Evolutionary conservation across 2,329 filamentous ascomycete genomes (phyloP).

Genomic region (Chalaropsis thielavioides): DNA sequence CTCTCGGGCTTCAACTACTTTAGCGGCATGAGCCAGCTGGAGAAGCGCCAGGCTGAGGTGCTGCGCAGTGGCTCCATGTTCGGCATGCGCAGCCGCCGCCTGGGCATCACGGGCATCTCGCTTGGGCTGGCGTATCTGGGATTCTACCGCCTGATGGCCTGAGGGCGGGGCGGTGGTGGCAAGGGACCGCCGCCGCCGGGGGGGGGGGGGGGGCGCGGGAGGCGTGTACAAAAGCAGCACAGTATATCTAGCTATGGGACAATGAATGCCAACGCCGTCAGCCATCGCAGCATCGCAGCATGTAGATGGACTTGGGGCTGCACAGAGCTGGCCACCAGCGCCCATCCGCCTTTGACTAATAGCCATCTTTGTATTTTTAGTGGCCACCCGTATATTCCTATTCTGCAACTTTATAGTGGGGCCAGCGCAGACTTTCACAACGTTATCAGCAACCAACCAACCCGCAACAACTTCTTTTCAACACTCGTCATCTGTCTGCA

Average conservation of each 20-base stretch:
- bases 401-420: background rate
- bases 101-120: slow-evolving; percentile 54
- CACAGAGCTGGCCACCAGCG: no score
- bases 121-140: slow-evolving; percentile 54
- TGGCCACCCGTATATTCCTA: background rate
- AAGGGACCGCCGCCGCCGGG: no score
- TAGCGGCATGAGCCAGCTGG: slow-evolving; percentile 58
- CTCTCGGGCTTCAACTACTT: slow-evolving; percentile 65
- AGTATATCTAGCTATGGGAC: background rate
- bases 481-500: background rate
- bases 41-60: slow-evolving; percentile 49
- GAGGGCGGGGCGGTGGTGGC: background rate
- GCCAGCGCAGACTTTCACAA: slow-evolving; percentile 1
- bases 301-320: no score
- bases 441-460: background rate
- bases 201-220: no score
- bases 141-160: slow-evolving; percentile 38
- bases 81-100: slow-evolving; percentile 54
- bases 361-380: background rate
- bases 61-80: slow-evolving; percentile 55
- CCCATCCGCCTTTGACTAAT: background rate
- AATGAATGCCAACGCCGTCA: background rate
- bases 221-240: background rate
- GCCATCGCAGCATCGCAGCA: no score
- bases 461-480: background rate